phyloP scores from a whole-genome alignment of 2,329 filamentous ascomycete species.

The Venturia pyrina region DNA sequence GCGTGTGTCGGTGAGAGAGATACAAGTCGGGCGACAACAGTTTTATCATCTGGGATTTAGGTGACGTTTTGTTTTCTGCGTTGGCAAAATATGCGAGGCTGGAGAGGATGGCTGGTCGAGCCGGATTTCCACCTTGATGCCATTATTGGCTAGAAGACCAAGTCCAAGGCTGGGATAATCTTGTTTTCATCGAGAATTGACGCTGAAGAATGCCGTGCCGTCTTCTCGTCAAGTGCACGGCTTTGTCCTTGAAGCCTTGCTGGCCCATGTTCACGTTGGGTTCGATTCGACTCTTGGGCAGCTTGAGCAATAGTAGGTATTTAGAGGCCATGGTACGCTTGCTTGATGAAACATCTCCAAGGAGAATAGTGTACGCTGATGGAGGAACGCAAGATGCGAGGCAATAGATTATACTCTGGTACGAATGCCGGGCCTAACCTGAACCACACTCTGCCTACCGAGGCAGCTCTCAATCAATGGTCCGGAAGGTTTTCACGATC shows the following conservation, averaged over 20 bases:
- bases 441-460: not conserved
- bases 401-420: not conserved
- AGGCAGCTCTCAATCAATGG: no score
- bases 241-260: no score
- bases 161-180: not conserved
- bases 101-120: not conserved
- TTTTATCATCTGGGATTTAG: not conserved
- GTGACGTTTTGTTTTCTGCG: not conserved
- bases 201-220: no score
- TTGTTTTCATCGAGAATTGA: not conserved
- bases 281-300: no score
- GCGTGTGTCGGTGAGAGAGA: not conserved
- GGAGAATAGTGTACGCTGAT: no score
- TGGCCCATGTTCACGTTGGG: no score
- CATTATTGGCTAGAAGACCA: not conserved
- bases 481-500: no score
- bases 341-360: no score
- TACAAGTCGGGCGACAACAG: not conserved
- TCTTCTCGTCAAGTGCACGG: no score
- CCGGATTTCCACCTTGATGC: not conserved
- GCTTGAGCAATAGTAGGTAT: no score
- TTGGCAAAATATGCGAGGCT: not conserved
- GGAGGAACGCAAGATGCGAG: not conserved
- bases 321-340: no score
- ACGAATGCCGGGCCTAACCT: not conserved